Evolutionary conservation across 495 filamentous ascomycete genomes (phyloP).

Genomic region (Baudoinia panamericana): DNA sequence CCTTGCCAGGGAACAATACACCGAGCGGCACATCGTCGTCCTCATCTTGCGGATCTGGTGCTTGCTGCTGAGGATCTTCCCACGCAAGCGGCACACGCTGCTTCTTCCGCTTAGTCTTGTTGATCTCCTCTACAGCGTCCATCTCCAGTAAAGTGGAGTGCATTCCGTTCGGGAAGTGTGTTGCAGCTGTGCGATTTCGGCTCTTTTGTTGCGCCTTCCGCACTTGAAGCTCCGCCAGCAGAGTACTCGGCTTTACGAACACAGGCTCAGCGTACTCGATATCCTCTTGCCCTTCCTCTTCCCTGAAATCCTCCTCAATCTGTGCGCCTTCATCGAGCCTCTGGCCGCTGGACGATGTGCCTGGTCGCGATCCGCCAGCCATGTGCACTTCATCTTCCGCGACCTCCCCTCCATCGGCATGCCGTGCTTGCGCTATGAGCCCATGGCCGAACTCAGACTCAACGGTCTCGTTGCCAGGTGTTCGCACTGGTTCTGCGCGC

Average conservation of each 20-base stretch:
- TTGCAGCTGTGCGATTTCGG: constrained; percentile 55
- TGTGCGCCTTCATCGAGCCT: constrained; percentile 31
- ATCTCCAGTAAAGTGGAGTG: constrained; percentile 82
- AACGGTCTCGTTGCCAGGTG: constrained; percentile 1
- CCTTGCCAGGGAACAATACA: constrained; percentile 55
- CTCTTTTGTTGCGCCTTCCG: constrained; percentile 73
- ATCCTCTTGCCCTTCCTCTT: constrained; percentile 22
- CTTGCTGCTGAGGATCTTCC: constrained; percentile 51
- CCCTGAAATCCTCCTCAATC: constrained; percentile 32
- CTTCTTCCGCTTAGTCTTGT: constrained; percentile 57
- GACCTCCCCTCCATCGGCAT: not conserved
- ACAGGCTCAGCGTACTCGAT: constrained; percentile 27
- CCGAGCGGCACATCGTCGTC: constrained; percentile 79
- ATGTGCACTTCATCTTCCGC: not conserved
- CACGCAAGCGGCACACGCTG: constrained; percentile 77
- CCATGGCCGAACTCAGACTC: constrained; percentile 5
- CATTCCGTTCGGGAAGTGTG: constrained; percentile 59
- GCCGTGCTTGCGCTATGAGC: constrained; percentile 2
- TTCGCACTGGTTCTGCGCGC: not conserved
- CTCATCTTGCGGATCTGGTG: constrained; percentile 40
- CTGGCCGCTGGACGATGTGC: constrained; percentile 21
- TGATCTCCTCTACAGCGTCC: constrained; percentile 79
- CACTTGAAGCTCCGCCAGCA: constrained; percentile 82
- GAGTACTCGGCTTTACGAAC: constrained; percentile 69
- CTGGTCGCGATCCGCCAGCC: not conserved